Conservation (phyloP, 306 rosid genomes). For the Trifolium dubium region DNA sequence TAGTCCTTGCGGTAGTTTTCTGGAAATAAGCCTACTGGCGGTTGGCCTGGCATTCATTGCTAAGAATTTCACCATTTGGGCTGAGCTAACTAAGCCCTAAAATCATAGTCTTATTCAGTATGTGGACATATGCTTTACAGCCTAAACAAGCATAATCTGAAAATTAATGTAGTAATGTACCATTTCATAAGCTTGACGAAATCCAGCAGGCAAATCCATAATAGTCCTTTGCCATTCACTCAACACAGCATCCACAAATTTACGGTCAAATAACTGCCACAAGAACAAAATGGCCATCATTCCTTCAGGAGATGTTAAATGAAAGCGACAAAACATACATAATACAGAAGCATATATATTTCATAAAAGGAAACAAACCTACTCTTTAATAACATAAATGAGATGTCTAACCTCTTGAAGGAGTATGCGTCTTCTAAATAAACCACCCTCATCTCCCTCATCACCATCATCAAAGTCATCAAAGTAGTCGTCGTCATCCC, state of each 20-base stretch:
- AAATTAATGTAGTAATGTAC: constrained; percentile 48
- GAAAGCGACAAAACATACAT: constrained; percentile 22
- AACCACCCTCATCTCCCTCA: constrained; percentile 97
- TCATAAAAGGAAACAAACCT: neutral
- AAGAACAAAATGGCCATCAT: constrained; percentile 40
- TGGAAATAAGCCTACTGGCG: constrained; percentile 73
- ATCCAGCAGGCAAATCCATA: constrained; percentile 98
- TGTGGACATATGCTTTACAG: constrained; percentile 30
- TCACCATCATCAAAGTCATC: constrained; percentile 98
- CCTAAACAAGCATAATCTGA: constrained; percentile 32
- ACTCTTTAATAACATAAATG: constrained; percentile 5
- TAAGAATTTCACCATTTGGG: constrained; percentile 88
- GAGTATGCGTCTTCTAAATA: constrained; percentile 82
- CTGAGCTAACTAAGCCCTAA: constrained; percentile 97
- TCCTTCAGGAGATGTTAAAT: constrained; percentile 33
- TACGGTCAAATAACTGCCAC: constrained; percentile 87
- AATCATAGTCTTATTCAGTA: constrained; percentile 48
- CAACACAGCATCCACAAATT: constrained; percentile 92
- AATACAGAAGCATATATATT: neutral
- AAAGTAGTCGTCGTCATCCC: constrained; percentile 94
- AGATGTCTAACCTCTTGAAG: constrained; percentile 82
- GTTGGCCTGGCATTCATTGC: constrained; percentile 96
- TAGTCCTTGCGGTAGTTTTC: constrained; percentile 73
- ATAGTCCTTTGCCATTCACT: constrained; percentile 94
- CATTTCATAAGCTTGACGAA: constrained; percentile 99